These are phyloP conservation scores for Fagopyrum homotropicum DNA, from an alignment of 148 eudicot genomes.

Conservation along the genomic window DNA sequence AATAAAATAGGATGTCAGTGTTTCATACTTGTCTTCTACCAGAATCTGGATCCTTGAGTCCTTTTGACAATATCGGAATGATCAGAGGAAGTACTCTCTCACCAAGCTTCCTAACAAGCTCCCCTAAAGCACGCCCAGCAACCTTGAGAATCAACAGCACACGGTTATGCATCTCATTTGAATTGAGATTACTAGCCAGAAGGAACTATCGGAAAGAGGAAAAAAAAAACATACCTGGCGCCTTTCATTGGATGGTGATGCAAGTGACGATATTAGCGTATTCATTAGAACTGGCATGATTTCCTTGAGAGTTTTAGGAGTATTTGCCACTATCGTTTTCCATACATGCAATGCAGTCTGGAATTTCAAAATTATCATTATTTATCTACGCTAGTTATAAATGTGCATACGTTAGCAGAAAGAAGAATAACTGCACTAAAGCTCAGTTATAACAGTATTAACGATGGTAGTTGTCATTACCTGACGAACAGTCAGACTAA, in stretches of 20 bases:
- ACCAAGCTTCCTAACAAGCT: constrained; percentile 96
- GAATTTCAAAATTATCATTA: background rate
- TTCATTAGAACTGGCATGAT: constrained; percentile 97
- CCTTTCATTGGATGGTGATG: constrained; percentile 91
- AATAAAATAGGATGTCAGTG: constrained; percentile 10
- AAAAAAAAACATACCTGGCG: constrained; percentile 58
- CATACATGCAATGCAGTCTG: constrained; percentile 99
- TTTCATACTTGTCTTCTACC: constrained; percentile 84
- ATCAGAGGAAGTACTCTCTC: constrained; percentile 95
- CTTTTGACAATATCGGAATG: constrained; percentile 79
- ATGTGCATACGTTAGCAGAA: background rate
- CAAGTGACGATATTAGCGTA: constrained; percentile 82
- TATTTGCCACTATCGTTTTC: constrained; percentile 96
- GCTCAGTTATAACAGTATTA: background rate
- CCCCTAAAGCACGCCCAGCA: constrained; percentile 90
- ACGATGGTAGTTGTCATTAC: constrained; percentile 25
- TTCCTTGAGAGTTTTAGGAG: constrained; percentile 95
- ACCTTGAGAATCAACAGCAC: constrained; percentile 36
- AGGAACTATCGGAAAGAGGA: background rate
- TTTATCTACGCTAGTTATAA: constrained; percentile 3
- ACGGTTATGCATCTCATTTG: constrained; percentile 1
- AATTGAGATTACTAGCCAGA: constrained; percentile 10
- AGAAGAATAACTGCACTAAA: background rate
- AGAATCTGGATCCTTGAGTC: constrained; percentile 66
- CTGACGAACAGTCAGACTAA: constrained; percentile 94